Evolutionary conservation across 75 land plant species (phyloP), one percentile per base, ranked within the genome.

Genomic region (Ceratopteris richardii): DNA sequence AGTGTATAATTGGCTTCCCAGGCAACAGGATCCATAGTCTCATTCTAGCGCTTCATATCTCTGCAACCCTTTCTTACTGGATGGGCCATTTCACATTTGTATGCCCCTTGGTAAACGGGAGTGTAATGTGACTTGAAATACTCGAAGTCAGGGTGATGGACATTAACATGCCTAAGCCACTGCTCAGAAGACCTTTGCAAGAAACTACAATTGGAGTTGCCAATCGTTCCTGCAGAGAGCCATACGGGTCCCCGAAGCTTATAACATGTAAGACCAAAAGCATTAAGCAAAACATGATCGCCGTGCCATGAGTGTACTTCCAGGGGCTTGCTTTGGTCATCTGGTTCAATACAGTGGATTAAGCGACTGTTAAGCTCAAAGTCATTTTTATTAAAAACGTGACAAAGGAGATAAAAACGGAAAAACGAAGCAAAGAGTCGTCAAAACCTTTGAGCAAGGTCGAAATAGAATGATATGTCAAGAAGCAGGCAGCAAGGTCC

Each of bases 401-500:
- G 37, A 3, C 9, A 33, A n/a, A n/a, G n/a, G n/a, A n/a, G n/a
- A n/a, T n/a, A 33, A 33, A 4, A 33, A 33, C 37, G 9, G 7
- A 33, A 9, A 33, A 9, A 4, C 37, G 7, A 9, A 3, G 37
- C 37, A 4, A 33, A 33, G 3, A 4, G 9, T 3, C 3, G 9
- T 9, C 9, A 3, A 33, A 55, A 88, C 89, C 82, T 74, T 31
- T 56, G 24, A 62, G 29, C 1, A 85, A 79, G 23, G 88, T 84
- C 18, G 79, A 72, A 59, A 89, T 82, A 47, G 71, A 65, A 64
- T 89, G 90, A 22, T 56, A 89, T 16, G 95, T 89, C 24, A 89
- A 62, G 61, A 89, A 89, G 64, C 87, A 89, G 29, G 90, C 81
- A 66, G 81, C 80, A 61, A 89, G 50, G 60, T 89, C 90, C 57